Conservation (phyloP, 768 basidiomycete species). For the Suillus bovinus region DNA sequence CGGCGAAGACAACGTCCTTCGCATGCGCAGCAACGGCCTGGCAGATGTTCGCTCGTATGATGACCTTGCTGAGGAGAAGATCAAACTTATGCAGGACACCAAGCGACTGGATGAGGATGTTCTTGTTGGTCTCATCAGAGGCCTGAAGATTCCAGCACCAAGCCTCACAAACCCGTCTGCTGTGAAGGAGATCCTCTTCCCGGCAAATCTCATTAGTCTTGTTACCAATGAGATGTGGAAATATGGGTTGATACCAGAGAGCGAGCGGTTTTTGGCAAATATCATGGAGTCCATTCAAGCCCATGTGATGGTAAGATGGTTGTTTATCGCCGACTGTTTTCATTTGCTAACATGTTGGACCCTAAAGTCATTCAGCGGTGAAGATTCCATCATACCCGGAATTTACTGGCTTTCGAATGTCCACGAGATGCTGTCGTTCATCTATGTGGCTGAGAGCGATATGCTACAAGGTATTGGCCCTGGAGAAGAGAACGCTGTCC, state of each 20-base stretch:
- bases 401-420: constrained; percentile 99
- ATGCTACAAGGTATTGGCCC: constrained; percentile 98
- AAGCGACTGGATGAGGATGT: constrained; percentile 93
- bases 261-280: constrained; percentile 96
- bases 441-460: constrained; percentile 98
- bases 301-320: constrained; percentile 87
- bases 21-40: constrained; percentile 64
- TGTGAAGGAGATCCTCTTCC: constrained; percentile 97
- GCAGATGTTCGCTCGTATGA: constrained; percentile 76
- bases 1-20: constrained; percentile 73
- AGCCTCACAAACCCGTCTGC: constrained; percentile 89
- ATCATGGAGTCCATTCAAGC: constrained; percentile 98
- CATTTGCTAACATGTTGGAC: constrained; percentile 11
- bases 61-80: constrained; percentile 94
- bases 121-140: constrained; percentile 83
- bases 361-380: constrained; percentile 79
- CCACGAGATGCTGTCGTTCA: constrained; percentile 98
- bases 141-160: constrained; percentile 90
- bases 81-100: constrained; percentile 87
- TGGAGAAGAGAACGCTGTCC: constrained; percentile 88
- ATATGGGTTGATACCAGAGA: constrained; percentile 94
- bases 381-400: constrained; percentile 94
- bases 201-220: constrained; percentile 94
- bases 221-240: constrained; percentile 99
- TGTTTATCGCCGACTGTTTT: neutral